Evolutionary conservation across 352 stramenopile species (phyloP).

Genomic region (Pythium phragmiticola): DNA sequence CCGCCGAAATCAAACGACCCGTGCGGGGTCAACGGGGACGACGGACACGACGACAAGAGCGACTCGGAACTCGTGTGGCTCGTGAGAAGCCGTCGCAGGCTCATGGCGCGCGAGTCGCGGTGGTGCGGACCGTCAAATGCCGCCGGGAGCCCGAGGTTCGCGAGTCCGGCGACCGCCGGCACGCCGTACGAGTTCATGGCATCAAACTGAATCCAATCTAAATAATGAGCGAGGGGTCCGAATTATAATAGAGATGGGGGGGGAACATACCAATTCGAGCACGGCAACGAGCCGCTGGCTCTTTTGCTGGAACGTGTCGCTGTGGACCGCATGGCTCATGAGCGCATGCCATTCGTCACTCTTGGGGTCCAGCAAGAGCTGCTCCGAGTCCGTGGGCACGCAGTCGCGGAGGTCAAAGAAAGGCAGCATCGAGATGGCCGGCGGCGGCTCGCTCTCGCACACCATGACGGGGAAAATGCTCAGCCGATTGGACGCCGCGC

Average conservation of each 20-base stretch:
- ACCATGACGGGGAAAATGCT: constrained; percentile 75
- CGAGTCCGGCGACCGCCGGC: constrained; percentile 50
- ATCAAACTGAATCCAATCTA: constrained; percentile 43
- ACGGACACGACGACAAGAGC: constrained; percentile 21
- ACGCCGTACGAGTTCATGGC: constrained; percentile 64
- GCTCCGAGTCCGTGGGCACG: constrained; percentile 35
- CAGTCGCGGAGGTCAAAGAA: constrained; percentile 78
- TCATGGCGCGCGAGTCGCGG: constrained; percentile 35
- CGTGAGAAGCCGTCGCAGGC: constrained; percentile 38
- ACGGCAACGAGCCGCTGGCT: constrained; percentile 51
- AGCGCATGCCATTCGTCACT: constrained; percentile 42
- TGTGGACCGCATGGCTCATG: constrained; percentile 43
- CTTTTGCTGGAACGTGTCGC: constrained; percentile 42
- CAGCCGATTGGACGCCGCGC: constrained; percentile 52
- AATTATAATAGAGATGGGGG: too few relatives aligned
- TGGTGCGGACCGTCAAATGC: constrained; percentile 34
- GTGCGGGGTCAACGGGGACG: constrained; percentile 12
- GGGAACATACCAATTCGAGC: constrained; percentile 48
- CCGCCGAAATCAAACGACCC: constrained; percentile 22
- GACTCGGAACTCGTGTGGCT: constrained; percentile 25
- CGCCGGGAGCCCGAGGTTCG: constrained; percentile 56
- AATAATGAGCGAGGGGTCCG: background rate
- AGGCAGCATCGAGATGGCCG: constrained; percentile 66
- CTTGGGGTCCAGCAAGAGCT: constrained; percentile 31
- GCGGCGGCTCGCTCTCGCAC: constrained; percentile 59